Conservation (phyloP, 228 moss, liverwort and hornwort species). For the Sphagnum fallax region DNA sequence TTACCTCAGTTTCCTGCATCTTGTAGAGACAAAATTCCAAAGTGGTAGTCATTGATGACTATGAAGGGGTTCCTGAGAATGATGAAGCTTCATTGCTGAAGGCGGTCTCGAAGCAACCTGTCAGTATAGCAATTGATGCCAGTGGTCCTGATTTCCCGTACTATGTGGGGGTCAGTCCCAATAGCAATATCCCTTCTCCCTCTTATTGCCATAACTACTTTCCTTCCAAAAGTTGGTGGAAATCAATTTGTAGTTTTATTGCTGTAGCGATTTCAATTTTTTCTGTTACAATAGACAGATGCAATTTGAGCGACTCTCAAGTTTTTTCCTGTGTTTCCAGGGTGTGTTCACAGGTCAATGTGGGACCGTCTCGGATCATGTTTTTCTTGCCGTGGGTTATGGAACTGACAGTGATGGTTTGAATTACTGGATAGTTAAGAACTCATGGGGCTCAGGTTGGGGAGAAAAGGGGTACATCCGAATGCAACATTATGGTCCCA, state of each 20-base stretch:
- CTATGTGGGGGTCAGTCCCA: slow-evolving; percentile 23
- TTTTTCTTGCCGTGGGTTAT: slow-evolving; percentile 36
- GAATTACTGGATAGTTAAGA: slow-evolving; percentile 41
- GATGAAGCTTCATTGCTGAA: slow-evolving; percentile 27
- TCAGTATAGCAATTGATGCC: slow-evolving; percentile 37
- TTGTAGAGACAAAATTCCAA: slow-evolving; percentile 39
- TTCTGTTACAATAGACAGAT: no score
- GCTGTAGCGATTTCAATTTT: no score
- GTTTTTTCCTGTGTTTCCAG: slow-evolving; percentile 3
- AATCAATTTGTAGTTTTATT: no score
- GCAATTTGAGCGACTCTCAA: not conserved
- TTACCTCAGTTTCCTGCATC: no score
- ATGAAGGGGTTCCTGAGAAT: slow-evolving; percentile 38
- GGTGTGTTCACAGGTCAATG: slow-evolving; percentile 45
- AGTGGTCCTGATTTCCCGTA: slow-evolving; percentile 31
- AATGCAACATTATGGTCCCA: slow-evolving; percentile 18
- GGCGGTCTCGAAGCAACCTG: slow-evolving; percentile 38
- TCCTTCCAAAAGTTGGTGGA: not conserved
- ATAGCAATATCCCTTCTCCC: not conserved
- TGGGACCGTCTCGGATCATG: slow-evolving; percentile 43
- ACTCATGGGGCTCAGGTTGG: slow-evolving; percentile 40
- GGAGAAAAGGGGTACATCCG: slow-evolving; percentile 46
- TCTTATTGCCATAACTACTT: not conserved
- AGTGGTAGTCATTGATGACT: slow-evolving; percentile 28
- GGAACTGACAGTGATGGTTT: slow-evolving; percentile 22